These are phyloP conservation scores for Myxozyma udenii DNA, from an alignment of 805 yeast species.

Conservation along the genomic window DNA sequence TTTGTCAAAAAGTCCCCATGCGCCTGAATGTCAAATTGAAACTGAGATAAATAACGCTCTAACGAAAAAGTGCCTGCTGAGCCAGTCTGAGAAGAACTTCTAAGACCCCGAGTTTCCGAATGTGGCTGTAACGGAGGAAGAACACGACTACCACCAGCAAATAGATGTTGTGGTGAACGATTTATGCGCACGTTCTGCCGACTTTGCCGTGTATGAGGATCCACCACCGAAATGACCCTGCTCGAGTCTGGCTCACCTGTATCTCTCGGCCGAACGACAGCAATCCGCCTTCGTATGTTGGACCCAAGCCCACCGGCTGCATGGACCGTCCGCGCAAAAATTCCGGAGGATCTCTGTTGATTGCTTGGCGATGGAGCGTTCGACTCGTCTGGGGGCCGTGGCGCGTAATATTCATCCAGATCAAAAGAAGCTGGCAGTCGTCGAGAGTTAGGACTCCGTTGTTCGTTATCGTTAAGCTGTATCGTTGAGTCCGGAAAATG, in stretches of 20 bases:
- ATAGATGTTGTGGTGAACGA: background rate
- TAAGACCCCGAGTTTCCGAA: too few relatives aligned
- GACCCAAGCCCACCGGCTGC: conserved; percentile 21
- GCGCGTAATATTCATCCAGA: background rate
- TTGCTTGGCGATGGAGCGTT: background rate
- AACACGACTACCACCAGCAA: background rate
- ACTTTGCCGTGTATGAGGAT: background rate
- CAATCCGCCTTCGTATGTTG: conserved; percentile 5
- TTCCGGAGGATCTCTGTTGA: too few relatives aligned
- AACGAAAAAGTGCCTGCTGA: too few relatives aligned
- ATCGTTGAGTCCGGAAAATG: background rate
- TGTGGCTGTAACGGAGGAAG: too few relatives aligned
- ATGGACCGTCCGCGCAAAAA: conserved; percentile 5
- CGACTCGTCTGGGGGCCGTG: background rate
- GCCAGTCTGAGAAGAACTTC: too few relatives aligned
- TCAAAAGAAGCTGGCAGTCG: background rate
- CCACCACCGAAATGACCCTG: background rate
- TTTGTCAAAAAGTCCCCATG: too few relatives aligned
- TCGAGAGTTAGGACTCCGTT: too few relatives aligned
- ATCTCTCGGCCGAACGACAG: conserved; percentile 1
- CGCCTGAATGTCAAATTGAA: too few relatives aligned
- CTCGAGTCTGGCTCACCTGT: background rate
- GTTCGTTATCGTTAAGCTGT: too few relatives aligned
- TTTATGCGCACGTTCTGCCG: background rate
- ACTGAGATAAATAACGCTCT: too few relatives aligned